Conservation (phyloP, 305 asterid genomes). For the Striga hermonthica region DNA sequence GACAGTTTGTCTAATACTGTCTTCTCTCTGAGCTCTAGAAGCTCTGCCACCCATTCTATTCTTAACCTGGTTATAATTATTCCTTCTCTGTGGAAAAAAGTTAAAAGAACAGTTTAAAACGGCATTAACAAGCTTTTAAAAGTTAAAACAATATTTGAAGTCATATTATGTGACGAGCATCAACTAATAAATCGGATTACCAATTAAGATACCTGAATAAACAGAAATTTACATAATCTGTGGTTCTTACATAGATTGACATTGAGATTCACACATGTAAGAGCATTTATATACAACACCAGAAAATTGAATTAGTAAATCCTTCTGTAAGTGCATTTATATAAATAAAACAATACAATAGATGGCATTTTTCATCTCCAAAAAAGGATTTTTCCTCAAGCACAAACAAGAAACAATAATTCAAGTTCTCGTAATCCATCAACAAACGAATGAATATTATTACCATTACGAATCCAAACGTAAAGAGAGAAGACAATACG, state of each 20-base stretch:
- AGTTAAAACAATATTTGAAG: constrained; percentile 10
- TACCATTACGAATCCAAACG: not conserved
- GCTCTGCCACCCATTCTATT: constrained; percentile 66
- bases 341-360: not conserved
- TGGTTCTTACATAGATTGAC: not conserved
- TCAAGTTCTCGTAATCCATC: not conserved
- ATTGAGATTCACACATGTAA: not conserved
- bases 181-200: constrained; percentile 6
- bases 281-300: not conserved
- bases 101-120: not conserved
- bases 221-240: not conserved
- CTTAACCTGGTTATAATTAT: constrained; percentile 57
- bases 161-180: too few relatives aligned
- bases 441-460: not conserved
- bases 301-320: too few relatives aligned
- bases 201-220: constrained; percentile 1
- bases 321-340: not conserved
- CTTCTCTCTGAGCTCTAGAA: constrained; percentile 81
- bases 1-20: constrained; percentile 81
- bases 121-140: not conserved
- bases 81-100: constrained; percentile 55
- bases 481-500: not conserved
- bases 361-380: not conserved
- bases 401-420: too few relatives aligned
- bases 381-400: too few relatives aligned